Base-by-base conservation (phyloP, 2,329 filamentous ascomycete species). In the Scedosporium boydii region DNA sequence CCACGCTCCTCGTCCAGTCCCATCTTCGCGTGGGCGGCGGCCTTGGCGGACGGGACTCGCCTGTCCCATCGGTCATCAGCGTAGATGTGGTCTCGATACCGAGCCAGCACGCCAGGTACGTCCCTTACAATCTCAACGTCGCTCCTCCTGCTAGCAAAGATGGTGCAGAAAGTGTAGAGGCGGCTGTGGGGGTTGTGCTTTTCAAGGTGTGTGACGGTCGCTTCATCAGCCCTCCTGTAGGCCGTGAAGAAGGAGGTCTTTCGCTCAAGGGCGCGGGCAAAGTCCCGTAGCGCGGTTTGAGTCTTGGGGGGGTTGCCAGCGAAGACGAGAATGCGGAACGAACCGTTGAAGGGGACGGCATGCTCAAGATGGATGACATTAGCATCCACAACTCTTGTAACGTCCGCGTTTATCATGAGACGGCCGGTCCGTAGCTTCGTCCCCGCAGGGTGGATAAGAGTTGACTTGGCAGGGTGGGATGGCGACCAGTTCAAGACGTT, bases 331-430 rank as follows among this genome's bases (percentile, higher is more conserved):
- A 96, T 81, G 62, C 92, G 84, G 80, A 93, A 96, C 1, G 91
- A 87, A 53, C 92, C 92, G 74, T 96, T 96, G 64, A 93, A 80
- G 0, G 92, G 92, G 38, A 96, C 83, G 70, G 96, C 90, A 74
- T 96, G 92, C 75, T 96, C 93, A 9, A 96, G 81, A 69, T 96
- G 90, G 1, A 96, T 91, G 4, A 91, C 87, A 74, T 96, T 96
- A 71, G 92, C 89, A 71, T 97, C 93, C 0, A 89, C 87, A 23
- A 96, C 89, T 58, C 93, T 85, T 0, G 91, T 96, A 10, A 96
- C 93, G 65, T 91, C 87, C 21, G 90, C 83, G 62, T 90, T 91
- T 58, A 84, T 85, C 69, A 96, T 83, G 44, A 93, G 84, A 46
- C 89, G 85, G 26, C 93, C 93, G 0, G 90, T 85, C 7, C 83